These are phyloP conservation scores for Lachancea sp. DNA, from an alignment of 805 yeast genomes.

Conservation along the genomic window DNA sequence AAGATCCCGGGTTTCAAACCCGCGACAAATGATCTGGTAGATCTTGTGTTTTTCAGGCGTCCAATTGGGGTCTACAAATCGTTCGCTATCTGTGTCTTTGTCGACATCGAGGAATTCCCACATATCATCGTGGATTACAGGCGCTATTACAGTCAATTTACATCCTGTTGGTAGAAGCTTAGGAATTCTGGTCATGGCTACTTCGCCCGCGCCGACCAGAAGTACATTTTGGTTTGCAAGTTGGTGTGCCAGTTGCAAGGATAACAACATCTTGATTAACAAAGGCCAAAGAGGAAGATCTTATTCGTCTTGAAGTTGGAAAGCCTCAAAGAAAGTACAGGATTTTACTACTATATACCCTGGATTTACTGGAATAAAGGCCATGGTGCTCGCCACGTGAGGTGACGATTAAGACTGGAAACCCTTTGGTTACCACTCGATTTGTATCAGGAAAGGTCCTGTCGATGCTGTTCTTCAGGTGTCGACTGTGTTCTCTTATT, in stretches of 20 bases:
- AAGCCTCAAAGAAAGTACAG: too few species aligned
- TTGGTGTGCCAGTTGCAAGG: constrained; percentile 29
- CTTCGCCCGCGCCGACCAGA: constrained; percentile 33
- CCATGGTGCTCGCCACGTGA: neutral
- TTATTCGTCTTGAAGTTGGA: too few species aligned
- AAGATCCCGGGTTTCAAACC: constrained; percentile 15
- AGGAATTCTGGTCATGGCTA: constrained; percentile 27
- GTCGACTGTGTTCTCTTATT: too few species aligned
- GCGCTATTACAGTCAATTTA: constrained; percentile 26
- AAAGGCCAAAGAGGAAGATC: too few species aligned
- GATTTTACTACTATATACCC: too few species aligned
- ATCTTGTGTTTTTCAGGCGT: constrained; percentile 8
- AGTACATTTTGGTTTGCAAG: constrained; percentile 22
- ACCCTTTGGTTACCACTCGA: too few species aligned
- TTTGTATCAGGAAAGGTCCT: too few species aligned
- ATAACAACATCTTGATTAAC: constrained; percentile 6
- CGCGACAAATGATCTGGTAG: constrained; percentile 14
- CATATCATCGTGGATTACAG: constrained; percentile 17
- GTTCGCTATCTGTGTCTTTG: neutral
- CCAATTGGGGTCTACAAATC: constrained; percentile 15
- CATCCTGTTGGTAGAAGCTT: constrained; percentile 31
- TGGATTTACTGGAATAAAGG: too few species aligned
- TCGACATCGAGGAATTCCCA: constrained; percentile 10
- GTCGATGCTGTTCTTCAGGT: too few species aligned
- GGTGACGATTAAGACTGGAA: neutral